A percentile compares a stretch with the other conserved stretches of the same genome.
Evolutionary conservation across 352 stramenopile species (phyloP).

Genomic region (Aphanomyces cochlioides): DNA sequence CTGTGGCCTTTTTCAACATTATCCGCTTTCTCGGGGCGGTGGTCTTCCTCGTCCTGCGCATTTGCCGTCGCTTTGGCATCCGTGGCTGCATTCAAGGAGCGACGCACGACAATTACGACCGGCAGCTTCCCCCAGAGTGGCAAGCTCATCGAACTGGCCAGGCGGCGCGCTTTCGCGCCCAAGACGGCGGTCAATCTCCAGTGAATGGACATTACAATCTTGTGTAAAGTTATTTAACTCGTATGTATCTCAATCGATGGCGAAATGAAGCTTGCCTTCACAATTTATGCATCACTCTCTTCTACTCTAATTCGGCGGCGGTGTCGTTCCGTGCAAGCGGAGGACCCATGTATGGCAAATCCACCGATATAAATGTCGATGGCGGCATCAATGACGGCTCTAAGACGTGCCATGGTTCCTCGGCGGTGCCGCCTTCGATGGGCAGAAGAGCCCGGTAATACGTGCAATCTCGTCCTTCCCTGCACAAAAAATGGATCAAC

Average conservation of each 20-base stretch:
- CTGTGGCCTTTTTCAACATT: constrained; percentile 48
- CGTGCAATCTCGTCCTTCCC: constrained; percentile 22
- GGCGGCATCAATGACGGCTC: constrained; percentile 11
- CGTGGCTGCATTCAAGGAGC: background rate
- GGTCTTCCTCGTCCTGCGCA: constrained; percentile 43
- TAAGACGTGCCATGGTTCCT: constrained; percentile 15
- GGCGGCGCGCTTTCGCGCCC: background rate
- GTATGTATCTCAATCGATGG: no score
- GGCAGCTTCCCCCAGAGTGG: constrained; percentile 13
- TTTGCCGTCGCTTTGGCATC: constrained; percentile 32
- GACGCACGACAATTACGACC: constrained; percentile 17
- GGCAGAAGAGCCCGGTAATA: constrained; percentile 16
- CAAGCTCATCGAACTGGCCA: constrained; percentile 23
- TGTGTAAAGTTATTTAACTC: constrained; percentile 9
- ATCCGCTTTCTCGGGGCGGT: constrained; percentile 40
- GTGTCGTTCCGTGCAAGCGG: no score
- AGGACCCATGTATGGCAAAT: constrained; percentile 12
- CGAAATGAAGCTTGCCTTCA: no score
- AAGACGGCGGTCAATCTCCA: background rate
- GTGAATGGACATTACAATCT: background rate
- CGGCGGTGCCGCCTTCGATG: constrained; percentile 5
- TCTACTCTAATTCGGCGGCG: no score
- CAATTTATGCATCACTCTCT: no score
- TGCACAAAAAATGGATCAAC: background rate
- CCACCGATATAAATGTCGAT: constrained; percentile 11